Conservation (phyloP, 257 asterid genomes). For the Nicotiana attenuata region DNA sequence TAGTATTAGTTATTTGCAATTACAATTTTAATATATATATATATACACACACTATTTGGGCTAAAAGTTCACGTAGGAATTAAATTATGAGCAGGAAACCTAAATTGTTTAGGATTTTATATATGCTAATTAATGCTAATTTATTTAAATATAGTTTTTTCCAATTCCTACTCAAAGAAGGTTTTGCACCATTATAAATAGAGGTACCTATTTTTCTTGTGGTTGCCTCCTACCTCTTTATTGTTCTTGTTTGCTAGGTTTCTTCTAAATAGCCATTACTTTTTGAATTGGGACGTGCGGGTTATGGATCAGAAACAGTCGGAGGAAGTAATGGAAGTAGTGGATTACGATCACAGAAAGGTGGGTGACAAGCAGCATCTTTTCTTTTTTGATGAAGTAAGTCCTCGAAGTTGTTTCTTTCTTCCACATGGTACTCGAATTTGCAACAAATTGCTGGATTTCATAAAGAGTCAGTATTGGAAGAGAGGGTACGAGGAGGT, state of each 20-base stretch:
- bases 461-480: constrained; percentile 72
- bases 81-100: too few species aligned
- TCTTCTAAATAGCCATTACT: too few species aligned
- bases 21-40: too few species aligned
- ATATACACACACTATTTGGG: too few species aligned
- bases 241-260: not conserved
- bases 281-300: too few species aligned
- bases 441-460: constrained; percentile 76
- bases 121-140: too few species aligned
- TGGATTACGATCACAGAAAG: constrained; percentile 92
- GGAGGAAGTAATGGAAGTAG: constrained; percentile 59
- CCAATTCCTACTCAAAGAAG: not conserved
- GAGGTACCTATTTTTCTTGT: not conserved
- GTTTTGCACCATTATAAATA: not conserved
- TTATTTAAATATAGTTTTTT: not conserved
- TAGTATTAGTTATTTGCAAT: too few species aligned
- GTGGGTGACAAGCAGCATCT: constrained; percentile 86
- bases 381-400: constrained; percentile 87
- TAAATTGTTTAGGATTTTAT: not conserved
- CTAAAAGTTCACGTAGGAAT: too few species aligned
- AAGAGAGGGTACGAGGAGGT: constrained; percentile 95
- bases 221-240: not conserved
- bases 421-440: constrained; percentile 88
- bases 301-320: constrained; percentile 17
- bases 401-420: constrained; percentile 97